A percentile compares a stretch with the other conserved stretches of the same genome.
Conservation (phyloP, 768 basidiomycete species). For the Austroboletus eburneus region DNA sequence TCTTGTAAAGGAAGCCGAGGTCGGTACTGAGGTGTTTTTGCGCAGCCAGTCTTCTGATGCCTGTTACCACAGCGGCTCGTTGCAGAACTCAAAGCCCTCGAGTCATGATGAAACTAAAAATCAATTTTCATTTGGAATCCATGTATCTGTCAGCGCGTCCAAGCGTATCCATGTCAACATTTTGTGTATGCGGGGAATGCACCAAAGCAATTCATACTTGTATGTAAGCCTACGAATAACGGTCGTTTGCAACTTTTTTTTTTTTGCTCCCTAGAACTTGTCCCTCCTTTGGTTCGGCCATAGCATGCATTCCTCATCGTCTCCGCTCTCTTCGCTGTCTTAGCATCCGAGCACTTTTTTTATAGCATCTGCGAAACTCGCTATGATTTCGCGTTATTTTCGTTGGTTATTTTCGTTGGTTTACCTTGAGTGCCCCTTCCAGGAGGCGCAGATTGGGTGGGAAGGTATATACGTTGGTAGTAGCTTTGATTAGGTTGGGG, state of each 20-base stretch:
- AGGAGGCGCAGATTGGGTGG: too few species aligned
- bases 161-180: slow-evolving; percentile 20
- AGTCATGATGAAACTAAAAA: slow-evolving; percentile 26
- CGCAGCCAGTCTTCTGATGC: neutral
- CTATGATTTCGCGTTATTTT: slow-evolving; percentile 5
- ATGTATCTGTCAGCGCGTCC: slow-evolving; percentile 26
- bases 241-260: slow-evolving; percentile 16
- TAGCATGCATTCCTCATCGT: slow-evolving; percentile 22
- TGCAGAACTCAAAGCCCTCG: slow-evolving; percentile 53
- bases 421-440: too few species aligned
- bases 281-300: slow-evolving; percentile 11
- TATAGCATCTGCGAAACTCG: slow-evolving; percentile 5
- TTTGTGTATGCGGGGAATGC: slow-evolving; percentile 27
- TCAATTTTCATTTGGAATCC: slow-evolving; percentile 8
- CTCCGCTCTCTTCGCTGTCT: slow-evolving; percentile 26
- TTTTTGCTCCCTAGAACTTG: slow-evolving; percentile 22
- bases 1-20: slow-evolving; percentile 54
- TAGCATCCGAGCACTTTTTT: slow-evolving; percentile 8
- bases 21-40: slow-evolving; percentile 24
- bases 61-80: slow-evolving; percentile 52
- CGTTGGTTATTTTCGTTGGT: slow-evolving; percentile 2
- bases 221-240: slow-evolving; percentile 29
- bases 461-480: slow-evolving; percentile 13
- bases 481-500: too few species aligned
- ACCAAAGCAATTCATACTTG: slow-evolving; percentile 23